Conservation (phyloP, 345 rosid species). For the Eucalyptus curtisii region DNA sequence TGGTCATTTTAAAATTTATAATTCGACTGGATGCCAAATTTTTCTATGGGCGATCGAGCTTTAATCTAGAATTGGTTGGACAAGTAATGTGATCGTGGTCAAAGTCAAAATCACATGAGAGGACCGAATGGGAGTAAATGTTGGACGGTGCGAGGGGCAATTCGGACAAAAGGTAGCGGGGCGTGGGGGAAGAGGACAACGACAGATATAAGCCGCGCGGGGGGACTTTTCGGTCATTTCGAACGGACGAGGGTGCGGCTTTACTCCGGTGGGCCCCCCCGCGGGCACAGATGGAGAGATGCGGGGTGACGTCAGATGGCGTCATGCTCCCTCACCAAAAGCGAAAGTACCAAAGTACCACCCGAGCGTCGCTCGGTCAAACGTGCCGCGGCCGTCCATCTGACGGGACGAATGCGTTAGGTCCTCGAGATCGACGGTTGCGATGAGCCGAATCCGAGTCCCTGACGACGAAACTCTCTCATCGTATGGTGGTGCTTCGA, state of each 20-base stretch:
- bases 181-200: background rate
- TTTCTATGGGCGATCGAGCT: background rate
- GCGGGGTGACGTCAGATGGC: background rate
- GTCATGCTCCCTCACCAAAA: background rate
- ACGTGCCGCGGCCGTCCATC: background rate
- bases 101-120: background rate
- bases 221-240: background rate
- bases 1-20: background rate
- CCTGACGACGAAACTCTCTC: background rate
- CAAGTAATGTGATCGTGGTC: background rate
- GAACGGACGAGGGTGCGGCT: too few species aligned
- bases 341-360: background rate
- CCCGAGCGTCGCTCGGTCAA: background rate
- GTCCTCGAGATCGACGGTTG: background rate
- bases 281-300: background rate
- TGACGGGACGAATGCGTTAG: too few species aligned
- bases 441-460: background rate
- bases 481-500: background rate
- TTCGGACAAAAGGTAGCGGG: background rate
- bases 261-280: background rate
- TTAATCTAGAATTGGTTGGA: background rate
- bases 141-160: slow-evolving; percentile 1
- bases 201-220: too few species aligned
- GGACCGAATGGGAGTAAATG: background rate
- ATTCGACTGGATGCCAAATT: background rate